Conservation (phyloP, 306 rosid genomes). For the Trichosanthes cucumerina region DNA sequence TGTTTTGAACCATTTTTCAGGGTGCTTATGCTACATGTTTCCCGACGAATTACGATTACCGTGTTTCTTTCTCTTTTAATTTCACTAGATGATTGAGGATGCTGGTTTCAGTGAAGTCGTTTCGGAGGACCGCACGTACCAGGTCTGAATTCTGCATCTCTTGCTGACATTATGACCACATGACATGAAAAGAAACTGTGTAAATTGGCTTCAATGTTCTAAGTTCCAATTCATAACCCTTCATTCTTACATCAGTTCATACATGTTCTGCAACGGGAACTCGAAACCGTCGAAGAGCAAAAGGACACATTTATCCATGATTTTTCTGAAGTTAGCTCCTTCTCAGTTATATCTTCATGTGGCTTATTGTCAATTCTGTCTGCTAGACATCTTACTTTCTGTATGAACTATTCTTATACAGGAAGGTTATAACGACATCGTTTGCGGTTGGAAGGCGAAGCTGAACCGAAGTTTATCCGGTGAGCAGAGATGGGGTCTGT, state of each 20-base stretch:
- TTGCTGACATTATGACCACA: not conserved
- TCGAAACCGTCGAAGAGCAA: conserved; percentile 51
- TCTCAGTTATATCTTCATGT: not conserved
- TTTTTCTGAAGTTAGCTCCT: conserved; percentile 46
- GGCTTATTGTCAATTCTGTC: not conserved
- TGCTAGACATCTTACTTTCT: not conserved
- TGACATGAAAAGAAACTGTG: not conserved
- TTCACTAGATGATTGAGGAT: conserved; percentile 47
- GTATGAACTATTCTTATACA: conserved; percentile 6
- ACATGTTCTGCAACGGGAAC: conserved; percentile 45
- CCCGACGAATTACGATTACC: not conserved
- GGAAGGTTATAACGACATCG: conserved; percentile 41
- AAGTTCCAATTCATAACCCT: not conserved
- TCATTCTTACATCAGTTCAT: conserved; percentile 36
- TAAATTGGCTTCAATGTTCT: not conserved
- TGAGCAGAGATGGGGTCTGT: conserved; percentile 59
- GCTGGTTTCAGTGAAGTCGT: conserved; percentile 66
- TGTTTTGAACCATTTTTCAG: not conserved
- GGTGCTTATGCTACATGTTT: not conserved
- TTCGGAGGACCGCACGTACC: conserved; percentile 63
- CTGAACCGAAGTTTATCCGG: conserved; percentile 32
- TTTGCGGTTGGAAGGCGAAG: conserved; percentile 47
- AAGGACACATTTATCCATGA: conserved; percentile 48
- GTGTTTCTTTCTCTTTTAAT: not conserved
- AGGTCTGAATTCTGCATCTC: conserved; percentile 30